Evolutionary conservation across 495 filamentous ascomycete species (phyloP).

Genomic region (Hamigera avellanea): DNA sequence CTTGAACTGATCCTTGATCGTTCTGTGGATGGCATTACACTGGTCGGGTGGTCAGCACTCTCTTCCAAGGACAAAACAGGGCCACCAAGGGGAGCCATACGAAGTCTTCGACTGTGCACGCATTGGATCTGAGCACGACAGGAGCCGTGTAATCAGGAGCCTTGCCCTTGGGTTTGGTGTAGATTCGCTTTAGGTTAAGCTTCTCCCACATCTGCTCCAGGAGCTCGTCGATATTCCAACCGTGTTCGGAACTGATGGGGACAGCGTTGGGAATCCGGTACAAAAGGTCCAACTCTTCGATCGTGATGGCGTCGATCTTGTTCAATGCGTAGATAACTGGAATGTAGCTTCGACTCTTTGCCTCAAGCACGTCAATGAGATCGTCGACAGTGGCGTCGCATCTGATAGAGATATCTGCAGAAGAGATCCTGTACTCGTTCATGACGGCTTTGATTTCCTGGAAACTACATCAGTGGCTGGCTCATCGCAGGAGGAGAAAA

Average conservation of each 20-base stretch:
- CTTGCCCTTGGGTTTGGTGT: constrained; percentile 97
- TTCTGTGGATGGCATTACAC: constrained; percentile 96
- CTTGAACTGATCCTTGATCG: constrained; percentile 93
- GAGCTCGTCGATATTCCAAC: constrained; percentile 96
- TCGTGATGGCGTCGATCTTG: constrained; percentile 97
- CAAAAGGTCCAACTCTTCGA: constrained; percentile 90
- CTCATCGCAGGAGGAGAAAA: neutral
- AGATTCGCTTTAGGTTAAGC: constrained; percentile 78
- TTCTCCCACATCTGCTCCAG: constrained; percentile 98
- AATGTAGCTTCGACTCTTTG: constrained; percentile 91
- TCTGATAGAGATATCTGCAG: constrained; percentile 95
- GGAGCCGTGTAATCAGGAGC: constrained; percentile 85
- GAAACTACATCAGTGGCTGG: constrained; percentile 9
- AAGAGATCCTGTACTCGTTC: constrained; percentile 90
- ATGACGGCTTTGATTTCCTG: constrained; percentile 95
- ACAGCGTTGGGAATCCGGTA: constrained; percentile 95
- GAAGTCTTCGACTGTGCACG: constrained; percentile 92
- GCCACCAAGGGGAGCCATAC: constrained; percentile 41
- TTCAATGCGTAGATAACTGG: constrained; percentile 97
- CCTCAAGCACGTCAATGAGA: constrained; percentile 90
- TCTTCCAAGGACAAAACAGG: neutral
- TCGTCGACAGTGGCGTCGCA: constrained; percentile 91
- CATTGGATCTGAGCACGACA: constrained; percentile 72
- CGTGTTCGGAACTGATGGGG: constrained; percentile 94
- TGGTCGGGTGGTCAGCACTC: constrained; percentile 27